A percentile compares a stretch with the other conserved stretches of the same genome.
These are phyloP conservation scores for Verticillium dahliae DNA, from an alignment of 2,329 filamentous ascomycete species.

Conservation along the genomic window DNA sequence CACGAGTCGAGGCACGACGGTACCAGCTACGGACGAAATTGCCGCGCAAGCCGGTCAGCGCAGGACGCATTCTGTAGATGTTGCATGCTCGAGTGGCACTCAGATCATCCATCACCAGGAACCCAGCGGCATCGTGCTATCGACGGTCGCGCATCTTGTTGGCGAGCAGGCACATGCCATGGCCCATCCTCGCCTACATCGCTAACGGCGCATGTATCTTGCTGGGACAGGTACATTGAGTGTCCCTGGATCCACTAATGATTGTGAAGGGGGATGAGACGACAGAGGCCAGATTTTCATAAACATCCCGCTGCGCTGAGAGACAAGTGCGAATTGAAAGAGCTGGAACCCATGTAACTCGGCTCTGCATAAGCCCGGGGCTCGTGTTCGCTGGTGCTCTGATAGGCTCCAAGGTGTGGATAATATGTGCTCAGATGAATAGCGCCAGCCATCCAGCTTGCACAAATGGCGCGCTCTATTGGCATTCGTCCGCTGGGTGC, in stretches of 20 bases:
- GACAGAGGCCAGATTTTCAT: constrained; percentile 5
- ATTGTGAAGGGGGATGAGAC: constrained; percentile 3
- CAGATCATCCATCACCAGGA: background rate
- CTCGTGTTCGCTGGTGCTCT: constrained; percentile 3
- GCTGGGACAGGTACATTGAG: constrained; percentile 2
- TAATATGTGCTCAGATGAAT: constrained; percentile 6
- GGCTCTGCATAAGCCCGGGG: constrained; percentile 11
- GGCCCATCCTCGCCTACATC: background rate
- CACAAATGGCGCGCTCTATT: constrained; percentile 10
- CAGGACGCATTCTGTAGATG: background rate
- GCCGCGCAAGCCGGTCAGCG: background rate
- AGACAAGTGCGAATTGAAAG: constrained; percentile 2
- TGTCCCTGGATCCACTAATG: background rate
- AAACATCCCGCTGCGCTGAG: constrained; percentile 1
- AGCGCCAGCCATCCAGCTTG: constrained; percentile 11
- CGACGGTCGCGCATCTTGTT: background rate
- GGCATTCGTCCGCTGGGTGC: constrained; percentile 8
- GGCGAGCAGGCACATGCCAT: background rate
- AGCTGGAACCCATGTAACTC: constrained; percentile 7
- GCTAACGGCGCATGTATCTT: constrained; percentile 32
- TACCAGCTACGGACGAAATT: background rate
- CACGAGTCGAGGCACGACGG: background rate
- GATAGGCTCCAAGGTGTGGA: constrained; percentile 8
- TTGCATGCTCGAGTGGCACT: background rate
- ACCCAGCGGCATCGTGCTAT: background rate